Evolutionary conservation across 805 yeast genomes (phyloP).

Genomic region (Metschnikowia continentalis): DNA sequence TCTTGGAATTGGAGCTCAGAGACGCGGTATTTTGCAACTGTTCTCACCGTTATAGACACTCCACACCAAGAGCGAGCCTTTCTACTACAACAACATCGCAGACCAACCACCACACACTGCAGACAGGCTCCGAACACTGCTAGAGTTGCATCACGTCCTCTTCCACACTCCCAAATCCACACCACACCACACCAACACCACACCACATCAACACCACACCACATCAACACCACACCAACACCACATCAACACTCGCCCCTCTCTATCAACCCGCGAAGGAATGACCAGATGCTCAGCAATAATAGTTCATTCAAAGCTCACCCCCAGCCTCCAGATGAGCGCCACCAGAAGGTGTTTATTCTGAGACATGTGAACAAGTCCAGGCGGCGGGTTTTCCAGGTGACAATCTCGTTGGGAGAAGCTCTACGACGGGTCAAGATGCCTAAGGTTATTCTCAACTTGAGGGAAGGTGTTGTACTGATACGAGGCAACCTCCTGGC

Average conservation of each 20-base stretch:
- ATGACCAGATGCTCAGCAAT: conserved; percentile 1
- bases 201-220: not conserved
- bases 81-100: not conserved
- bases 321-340: not conserved
- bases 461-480: not conserved
- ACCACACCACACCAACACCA: not conserved
- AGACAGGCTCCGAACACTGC: not conserved
- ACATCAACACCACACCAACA: not conserved
- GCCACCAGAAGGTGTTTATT: not conserved
- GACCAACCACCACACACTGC: not conserved
- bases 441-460: conserved; percentile 1
- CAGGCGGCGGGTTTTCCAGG: not conserved
- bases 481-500: not conserved
- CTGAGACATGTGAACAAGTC: not conserved
- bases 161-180: too few species aligned
- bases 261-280: not conserved
- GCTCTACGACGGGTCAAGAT: conserved; percentile 6
- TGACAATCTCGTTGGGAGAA: not conserved
- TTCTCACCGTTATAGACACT: not conserved
- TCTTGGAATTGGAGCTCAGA: too few species aligned
- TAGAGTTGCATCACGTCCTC: not conserved
- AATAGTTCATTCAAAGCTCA: not conserved
- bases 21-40: conserved; percentile 1
- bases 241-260: not conserved
- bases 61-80: not conserved